Conservation (phyloP, 2,329 filamentous ascomycete genomes). For the Cercospora sesami region DNA sequence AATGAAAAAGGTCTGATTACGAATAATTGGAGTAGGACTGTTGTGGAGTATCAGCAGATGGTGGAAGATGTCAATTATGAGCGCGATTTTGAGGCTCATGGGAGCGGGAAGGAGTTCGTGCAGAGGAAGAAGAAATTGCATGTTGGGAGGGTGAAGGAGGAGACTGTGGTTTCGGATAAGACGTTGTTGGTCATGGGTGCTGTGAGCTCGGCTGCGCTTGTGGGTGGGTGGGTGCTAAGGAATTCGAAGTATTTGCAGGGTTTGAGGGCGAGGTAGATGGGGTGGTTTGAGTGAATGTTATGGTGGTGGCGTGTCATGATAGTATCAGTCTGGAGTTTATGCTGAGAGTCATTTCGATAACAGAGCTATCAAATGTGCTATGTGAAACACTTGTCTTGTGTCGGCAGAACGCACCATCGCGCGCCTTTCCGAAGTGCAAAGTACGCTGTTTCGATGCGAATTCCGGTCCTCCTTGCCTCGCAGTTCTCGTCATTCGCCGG, state of each 20-base stretch:
- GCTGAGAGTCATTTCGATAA: background rate
- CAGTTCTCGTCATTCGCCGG: background rate
- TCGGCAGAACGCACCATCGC: background rate
- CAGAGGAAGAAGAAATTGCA: constrained; percentile 39
- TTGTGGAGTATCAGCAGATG: constrained; percentile 56
- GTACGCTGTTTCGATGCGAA: background rate
- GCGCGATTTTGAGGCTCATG: constrained; percentile 44
- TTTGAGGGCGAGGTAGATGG: constrained; percentile 24
- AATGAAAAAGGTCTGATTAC: constrained; percentile 55
- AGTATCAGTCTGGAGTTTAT: background rate
- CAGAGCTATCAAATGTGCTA: background rate
- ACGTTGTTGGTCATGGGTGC: constrained; percentile 41
- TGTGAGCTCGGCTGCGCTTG: constrained; percentile 41
- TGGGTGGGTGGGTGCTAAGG: constrained; percentile 51
- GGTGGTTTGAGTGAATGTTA: background rate
- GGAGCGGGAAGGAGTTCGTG: constrained; percentile 38
- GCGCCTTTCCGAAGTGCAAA: background rate
- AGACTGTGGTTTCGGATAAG: constrained; percentile 45
- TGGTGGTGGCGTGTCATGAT: background rate
- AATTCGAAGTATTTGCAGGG: constrained; percentile 32
- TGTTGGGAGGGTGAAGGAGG: constrained; percentile 49
- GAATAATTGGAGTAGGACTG: constrained; percentile 58
- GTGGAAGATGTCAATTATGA: constrained; percentile 47
- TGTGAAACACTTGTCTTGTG: background rate
- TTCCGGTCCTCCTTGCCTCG: background rate